Conservation (phyloP, 805 yeast genomes). For the Kodamaea nitidulidarum region DNA sequence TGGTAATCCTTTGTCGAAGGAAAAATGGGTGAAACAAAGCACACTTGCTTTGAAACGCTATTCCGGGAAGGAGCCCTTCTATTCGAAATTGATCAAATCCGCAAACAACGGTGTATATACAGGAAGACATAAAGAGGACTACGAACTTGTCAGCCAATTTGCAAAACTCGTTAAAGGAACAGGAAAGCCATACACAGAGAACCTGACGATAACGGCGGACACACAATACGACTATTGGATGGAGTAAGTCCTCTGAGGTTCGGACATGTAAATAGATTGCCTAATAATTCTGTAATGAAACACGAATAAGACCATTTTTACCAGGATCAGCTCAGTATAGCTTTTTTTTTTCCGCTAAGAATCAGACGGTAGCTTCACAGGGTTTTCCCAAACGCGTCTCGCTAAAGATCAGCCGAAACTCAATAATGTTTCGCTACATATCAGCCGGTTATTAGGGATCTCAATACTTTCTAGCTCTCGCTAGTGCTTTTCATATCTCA, state of each 20-base stretch:
- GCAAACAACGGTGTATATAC: constrained; percentile 2
- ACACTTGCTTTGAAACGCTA: constrained; percentile 19
- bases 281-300: no score
- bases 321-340: no score
- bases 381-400: no score
- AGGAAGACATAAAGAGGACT: constrained; percentile 5
- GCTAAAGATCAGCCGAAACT: no score
- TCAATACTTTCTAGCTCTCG: no score
- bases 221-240: constrained; percentile 12
- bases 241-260: constrained; percentile 8
- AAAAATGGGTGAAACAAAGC: constrained; percentile 17
- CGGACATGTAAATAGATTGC: no score
- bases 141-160: constrained; percentile 9
- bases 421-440: no score
- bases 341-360: no score
- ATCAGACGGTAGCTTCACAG: no score
- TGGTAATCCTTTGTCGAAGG: constrained; percentile 21
- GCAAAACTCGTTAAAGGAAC: constrained; percentile 1
- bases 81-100: constrained; percentile 9
- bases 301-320: no score
- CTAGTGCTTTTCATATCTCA: no score
- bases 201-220: constrained; percentile 2
- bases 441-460: no score
- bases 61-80: constrained; percentile 16
- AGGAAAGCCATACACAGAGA: constrained; percentile 1